phyloP scores from a whole-genome alignment of 2,329 filamentous ascomycete species.

The Byssoonygena ceratinophila region DNA sequence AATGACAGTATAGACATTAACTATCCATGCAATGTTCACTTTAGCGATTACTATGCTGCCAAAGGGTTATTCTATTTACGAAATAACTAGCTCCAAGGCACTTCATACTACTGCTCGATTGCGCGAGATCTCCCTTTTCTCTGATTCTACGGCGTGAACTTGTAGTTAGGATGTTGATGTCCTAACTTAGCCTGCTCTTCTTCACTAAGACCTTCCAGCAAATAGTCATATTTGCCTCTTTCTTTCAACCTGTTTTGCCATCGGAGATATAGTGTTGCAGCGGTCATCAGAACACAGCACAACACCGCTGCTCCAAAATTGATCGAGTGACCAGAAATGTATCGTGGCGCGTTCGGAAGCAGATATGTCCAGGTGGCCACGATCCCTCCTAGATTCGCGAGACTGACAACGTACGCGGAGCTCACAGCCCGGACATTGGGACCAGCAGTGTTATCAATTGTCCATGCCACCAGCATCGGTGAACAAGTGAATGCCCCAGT shows the following conservation, averaged over 20 bases:
- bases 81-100: no score
- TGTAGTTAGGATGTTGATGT: conserved; percentile 7
- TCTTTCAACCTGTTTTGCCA: conserved; percentile 6
- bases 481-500: conserved; percentile 30
- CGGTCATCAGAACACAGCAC: conserved; percentile 18
- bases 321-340: conserved; percentile 22
- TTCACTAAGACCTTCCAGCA: conserved; percentile 5
- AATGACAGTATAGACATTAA: no score
- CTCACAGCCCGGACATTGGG: conserved; percentile 42
- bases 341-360: conserved; percentile 4
- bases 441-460: conserved; percentile 45
- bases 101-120: no score
- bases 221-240: conserved; percentile 4
- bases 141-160: conserved; percentile 6
- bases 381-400: conserved; percentile 37
- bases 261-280: conserved; percentile 6
- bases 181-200: conserved; percentile 5
- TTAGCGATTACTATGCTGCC: no score
- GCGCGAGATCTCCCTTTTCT: neutral
- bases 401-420: conserved; percentile 49
- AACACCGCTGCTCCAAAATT: conserved; percentile 20
- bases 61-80: no score
- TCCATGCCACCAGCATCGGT: conserved; percentile 38
- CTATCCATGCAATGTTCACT: no score
- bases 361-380: conserved; percentile 13